These are phyloP conservation scores for Zygosaccharomyces bisporus DNA, from an alignment of 805 yeast genomes.

Conservation along the genomic window DNA sequence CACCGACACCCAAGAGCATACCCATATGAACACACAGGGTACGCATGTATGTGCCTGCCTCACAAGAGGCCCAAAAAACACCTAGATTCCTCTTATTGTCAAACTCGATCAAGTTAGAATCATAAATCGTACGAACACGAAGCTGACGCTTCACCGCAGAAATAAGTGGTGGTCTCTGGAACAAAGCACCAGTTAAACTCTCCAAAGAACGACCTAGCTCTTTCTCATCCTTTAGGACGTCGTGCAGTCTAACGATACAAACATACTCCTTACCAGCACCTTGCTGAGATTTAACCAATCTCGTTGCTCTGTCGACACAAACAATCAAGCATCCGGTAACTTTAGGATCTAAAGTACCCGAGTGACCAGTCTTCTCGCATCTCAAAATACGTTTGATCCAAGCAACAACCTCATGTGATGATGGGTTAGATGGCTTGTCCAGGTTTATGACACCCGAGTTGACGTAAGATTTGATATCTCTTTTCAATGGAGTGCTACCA, in stretches of 20 bases:
- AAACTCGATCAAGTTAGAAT: constrained; percentile 90
- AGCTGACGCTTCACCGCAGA: constrained; percentile 99
- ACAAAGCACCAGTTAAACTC: constrained; percentile 95
- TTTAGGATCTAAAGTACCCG: constrained; percentile 98
- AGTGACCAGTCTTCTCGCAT: constrained; percentile 97
- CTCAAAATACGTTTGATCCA: constrained; percentile 97
- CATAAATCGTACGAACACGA: constrained; percentile 96
- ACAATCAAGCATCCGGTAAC: constrained; percentile 99
- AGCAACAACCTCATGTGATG: constrained; percentile 98
- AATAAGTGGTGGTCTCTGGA: constrained; percentile 98
- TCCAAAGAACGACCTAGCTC: constrained; percentile 84
- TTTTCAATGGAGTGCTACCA: constrained; percentile 90
- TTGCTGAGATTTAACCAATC: constrained; percentile 97
- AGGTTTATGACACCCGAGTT: constrained; percentile 95
- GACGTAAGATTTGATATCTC: constrained; percentile 86
- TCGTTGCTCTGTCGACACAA: constrained; percentile 96
- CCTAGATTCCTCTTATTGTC: constrained; percentile 95
- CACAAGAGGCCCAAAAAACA: constrained; percentile 99
- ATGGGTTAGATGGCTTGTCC: constrained; percentile 97
- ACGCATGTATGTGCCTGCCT: constrained; percentile 99
- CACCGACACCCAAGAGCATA: constrained; percentile 97
- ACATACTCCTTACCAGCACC: constrained; percentile 99
- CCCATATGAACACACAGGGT: constrained; percentile 98
- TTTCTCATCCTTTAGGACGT: constrained; percentile 84
- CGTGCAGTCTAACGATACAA: constrained; percentile 94